Evolutionary conservation across 176 grass and related monocot species (phyloP), one percentile per base, ranked within the genome.

Genomic region (Lolium multiflorum): DNA sequence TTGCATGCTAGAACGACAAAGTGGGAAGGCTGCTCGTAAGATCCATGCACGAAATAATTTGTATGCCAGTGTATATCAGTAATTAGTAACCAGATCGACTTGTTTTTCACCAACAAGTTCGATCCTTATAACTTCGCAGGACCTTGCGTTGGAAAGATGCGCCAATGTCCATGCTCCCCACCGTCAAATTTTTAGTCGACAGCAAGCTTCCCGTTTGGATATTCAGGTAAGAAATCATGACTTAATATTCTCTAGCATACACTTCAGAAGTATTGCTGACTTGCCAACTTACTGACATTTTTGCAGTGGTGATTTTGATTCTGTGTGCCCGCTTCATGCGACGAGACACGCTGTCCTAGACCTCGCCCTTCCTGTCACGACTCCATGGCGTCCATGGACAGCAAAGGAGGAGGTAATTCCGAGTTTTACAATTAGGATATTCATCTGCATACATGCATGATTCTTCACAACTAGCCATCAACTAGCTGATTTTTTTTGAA

Each of bases 321-420:
- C 50, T 1, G 75, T 88, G 35, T 89, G 89, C 44, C 64, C 88
- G 10, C 77, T 91, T 4, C 72, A 88, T 15, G 74, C 82, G 2
- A 91, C 81, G 4, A 88, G 84, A 25, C 56, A 84, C 18, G 84
- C 85, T 4, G 8, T 90, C 48, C 35, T 56, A n/a, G 69, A 83
- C 5, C 86, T 91, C 41, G 39, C 48, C 26, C 77, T 93, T 3
- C 24, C 24, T 4, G 76, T 90, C 17, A 88, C 50, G 48, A 86
- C 39, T 51, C 52, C 82, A 47, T 93, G 91, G 91, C 82, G 71
- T 11, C 91, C 91, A 16, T 93, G 91, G 91, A 64, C 81, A 1
- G 63, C 69, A 16, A 57, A 83, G 3, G 58, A 56, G 48, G 85
- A 89, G 84, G 85, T 43, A 43, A 35, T 35, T 35, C 31, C 31